phyloP scores from a whole-genome alignment of 1,284 basidiomycete species.

The Cystobasidium pallidum region DNA sequence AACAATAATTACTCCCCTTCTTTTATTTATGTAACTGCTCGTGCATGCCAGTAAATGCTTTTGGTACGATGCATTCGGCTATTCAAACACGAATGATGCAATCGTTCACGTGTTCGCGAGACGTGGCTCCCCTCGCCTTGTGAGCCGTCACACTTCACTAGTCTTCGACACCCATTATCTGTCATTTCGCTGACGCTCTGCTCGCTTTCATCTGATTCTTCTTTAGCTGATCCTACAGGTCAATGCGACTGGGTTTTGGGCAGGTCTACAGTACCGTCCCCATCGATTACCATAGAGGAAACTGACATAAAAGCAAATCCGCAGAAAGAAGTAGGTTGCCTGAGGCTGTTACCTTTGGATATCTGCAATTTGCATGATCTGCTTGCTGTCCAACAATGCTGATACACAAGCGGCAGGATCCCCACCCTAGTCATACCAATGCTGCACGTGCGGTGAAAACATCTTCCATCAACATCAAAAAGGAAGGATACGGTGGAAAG shows the following conservation, averaged over 20 bases:
- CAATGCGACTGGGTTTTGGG: conserved; percentile 11
- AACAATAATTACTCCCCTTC: too few species aligned
- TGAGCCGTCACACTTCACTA: conserved; percentile 8
- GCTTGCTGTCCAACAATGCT: too few species aligned
- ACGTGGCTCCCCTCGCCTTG: conserved; percentile 14
- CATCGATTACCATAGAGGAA: too few species aligned
- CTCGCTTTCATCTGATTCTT: conserved; percentile 16
- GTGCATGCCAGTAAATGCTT: conserved; percentile 15
- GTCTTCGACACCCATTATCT: conserved; percentile 14
- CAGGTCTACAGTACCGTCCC: too few species aligned
- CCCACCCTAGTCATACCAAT: conserved; percentile 32
- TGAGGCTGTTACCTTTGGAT: neutral
- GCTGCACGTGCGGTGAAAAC: conserved; percentile 32
- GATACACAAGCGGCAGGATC: conserved; percentile 25
- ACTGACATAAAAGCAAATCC: too few species aligned
- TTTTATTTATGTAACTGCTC: conserved; percentile 14
- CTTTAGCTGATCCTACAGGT: conserved; percentile 9
- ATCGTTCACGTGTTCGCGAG: conserved; percentile 15
- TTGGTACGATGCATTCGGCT: conserved; percentile 10
- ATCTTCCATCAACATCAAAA: conserved; percentile 29
- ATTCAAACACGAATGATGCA: conserved; percentile 16
- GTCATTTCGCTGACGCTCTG: conserved; percentile 15
- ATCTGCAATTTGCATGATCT: too few species aligned
- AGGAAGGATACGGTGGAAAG: conserved; percentile 31
- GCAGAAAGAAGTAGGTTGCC: neutral